These are phyloP conservation scores for Fraxinus platypoda DNA, from an alignment of 305 asterid genomes.

Conservation along the genomic window DNA sequence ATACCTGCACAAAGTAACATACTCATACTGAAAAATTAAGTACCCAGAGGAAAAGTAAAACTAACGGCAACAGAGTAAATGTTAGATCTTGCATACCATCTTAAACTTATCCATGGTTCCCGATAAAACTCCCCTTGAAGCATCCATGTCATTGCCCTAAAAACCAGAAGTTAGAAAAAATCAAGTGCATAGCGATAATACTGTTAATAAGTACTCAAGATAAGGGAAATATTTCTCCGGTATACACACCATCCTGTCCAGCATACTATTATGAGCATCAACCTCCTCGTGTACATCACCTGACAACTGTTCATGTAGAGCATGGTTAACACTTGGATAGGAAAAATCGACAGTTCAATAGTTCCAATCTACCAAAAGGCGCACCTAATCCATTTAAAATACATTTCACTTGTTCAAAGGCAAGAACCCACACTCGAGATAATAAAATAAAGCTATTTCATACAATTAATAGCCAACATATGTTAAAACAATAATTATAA, in stretches of 20 bases:
- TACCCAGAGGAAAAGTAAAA: not conserved
- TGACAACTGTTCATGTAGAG: slow-evolving; percentile 54
- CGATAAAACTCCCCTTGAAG: slow-evolving; percentile 90
- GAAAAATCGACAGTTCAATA: not conserved
- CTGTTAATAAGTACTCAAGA: slow-evolving; percentile 3
- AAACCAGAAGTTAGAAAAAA: slow-evolving; percentile 16
- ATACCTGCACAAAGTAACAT: slow-evolving; percentile 47
- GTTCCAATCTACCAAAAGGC: not conserved
- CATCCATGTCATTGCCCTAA: slow-evolving; percentile 95
- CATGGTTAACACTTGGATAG: slow-evolving; percentile 8
- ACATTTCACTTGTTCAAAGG: not conserved
- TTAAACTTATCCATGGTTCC: slow-evolving; percentile 97
- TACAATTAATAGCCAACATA: not conserved
- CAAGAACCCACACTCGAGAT: not conserved
- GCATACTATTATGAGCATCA: slow-evolving; percentile 74
- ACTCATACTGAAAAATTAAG: not conserved
- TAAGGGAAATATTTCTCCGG: not conserved
- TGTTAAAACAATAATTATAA: not conserved
- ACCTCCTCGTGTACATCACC: slow-evolving; percentile 95
- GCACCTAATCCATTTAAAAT: not conserved
- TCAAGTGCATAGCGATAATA: not conserved
- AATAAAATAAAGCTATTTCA: not conserved
- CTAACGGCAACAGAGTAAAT: not conserved
- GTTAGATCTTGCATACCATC: slow-evolving; percentile 47
- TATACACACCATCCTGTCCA: slow-evolving; percentile 78